phyloP scores from a whole-genome alignment of 2,329 filamentous ascomycete species.

The Penicillium glabrum region DNA sequence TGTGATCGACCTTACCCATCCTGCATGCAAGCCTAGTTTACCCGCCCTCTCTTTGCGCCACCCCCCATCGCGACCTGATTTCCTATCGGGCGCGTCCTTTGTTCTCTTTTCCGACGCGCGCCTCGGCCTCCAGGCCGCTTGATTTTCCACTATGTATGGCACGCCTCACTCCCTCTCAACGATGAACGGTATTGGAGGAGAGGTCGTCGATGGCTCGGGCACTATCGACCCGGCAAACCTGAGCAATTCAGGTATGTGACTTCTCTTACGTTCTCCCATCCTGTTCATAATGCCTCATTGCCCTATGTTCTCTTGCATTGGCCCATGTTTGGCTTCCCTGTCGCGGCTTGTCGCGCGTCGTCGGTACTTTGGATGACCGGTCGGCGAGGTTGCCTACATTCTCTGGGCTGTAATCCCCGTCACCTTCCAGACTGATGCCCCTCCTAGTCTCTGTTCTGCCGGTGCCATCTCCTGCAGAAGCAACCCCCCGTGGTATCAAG shows the following conservation, averaged over 20 bases:
- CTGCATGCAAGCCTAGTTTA: conserved; percentile 30
- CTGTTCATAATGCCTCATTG: conserved; percentile 4
- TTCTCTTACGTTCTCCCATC: conserved; percentile 22
- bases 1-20: conserved; percentile 25
- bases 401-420: conserved; percentile 18
- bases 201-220: conserved; percentile 69
- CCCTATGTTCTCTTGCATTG: background rate
- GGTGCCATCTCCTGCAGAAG: conserved; percentile 47
- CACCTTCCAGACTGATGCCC: conserved; percentile 34
- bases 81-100: conserved; percentile 21
- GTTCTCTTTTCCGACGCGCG: conserved; percentile 29
- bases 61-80: conserved; percentile 17
- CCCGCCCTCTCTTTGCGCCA: conserved; percentile 15
- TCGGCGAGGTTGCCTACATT: background rate
- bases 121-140: conserved; percentile 31
- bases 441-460: conserved; percentile 37
- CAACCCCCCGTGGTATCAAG: conserved; percentile 70
- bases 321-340: background rate
- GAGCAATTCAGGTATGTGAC: conserved; percentile 70
- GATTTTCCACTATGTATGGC: conserved; percentile 46
- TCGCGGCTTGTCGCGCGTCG: conserved; percentile 3
- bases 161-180: conserved; percentile 54
- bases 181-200: conserved; percentile 62
- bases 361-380: background rate
- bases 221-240: conserved; percentile 90